Conservation (phyloP, 2,329 filamentous ascomycete genomes). For the Camillea tinctor region DNA sequence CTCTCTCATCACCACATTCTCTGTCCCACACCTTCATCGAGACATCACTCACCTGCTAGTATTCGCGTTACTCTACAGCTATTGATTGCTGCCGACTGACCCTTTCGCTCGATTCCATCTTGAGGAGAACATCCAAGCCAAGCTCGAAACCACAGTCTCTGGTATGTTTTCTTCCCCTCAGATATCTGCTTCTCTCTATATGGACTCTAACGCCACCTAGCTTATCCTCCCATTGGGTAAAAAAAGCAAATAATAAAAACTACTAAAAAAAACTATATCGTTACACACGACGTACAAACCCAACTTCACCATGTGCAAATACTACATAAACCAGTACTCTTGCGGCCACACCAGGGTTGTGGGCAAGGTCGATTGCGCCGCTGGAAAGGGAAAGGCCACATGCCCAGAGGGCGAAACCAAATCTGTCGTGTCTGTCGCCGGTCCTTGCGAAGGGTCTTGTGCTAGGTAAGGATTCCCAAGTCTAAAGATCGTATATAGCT, state of each 20-base stretch:
- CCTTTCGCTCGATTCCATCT: not conserved
- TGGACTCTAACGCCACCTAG: slow-evolving; percentile 1
- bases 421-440: not conserved
- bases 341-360: slow-evolving; percentile 19
- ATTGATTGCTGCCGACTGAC: not conserved
- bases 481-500: too few species aligned
- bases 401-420: not conserved
- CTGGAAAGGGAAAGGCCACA: not conserved
- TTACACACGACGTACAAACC: not conserved
- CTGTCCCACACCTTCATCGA: slow-evolving; percentile 10
- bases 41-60: slow-evolving; percentile 7
- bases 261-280: not conserved
- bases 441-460: not conserved
- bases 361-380: slow-evolving; percentile 11
- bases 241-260: too few species aligned
- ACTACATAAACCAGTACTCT: slow-evolving; percentile 20
- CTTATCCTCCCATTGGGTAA: not conserved
- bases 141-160: not conserved
- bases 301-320: slow-evolving; percentile 25
- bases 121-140: not conserved
- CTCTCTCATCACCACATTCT: not conserved
- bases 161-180: not conserved
- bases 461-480: not conserved
- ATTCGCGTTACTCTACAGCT: slow-evolving; percentile 3
- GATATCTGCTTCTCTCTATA: not conserved